Evolutionary conservation across 2,329 filamentous ascomycete species (phyloP).

Genomic region (Lecanicillium sp.): DNA sequence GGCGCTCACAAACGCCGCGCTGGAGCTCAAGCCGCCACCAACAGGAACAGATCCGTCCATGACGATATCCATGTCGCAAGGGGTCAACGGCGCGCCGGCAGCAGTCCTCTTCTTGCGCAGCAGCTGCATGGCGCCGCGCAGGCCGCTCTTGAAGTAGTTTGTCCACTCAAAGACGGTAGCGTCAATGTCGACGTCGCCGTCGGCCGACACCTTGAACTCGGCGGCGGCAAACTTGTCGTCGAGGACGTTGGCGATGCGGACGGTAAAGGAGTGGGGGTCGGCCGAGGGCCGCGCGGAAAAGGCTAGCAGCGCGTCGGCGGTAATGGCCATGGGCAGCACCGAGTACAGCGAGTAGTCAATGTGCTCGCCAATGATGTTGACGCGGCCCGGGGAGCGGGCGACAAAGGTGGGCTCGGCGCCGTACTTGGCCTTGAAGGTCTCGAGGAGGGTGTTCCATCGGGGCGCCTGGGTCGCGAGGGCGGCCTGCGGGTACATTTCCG

Average conservation of each 20-base stretch:
- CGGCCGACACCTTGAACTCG: conserved; percentile 63
- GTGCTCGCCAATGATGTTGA: conserved; percentile 98
- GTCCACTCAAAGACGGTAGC: conserved; percentile 85
- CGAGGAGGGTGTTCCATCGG: conserved; percentile 69
- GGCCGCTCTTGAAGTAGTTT: conserved; percentile 95
- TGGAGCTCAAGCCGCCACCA: conserved; percentile 87
- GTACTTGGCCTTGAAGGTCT: conserved; percentile 64
- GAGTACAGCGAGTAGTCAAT: conserved; percentile 98
- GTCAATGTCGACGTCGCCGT: conserved; percentile 69
- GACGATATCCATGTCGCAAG: conserved; percentile 73
- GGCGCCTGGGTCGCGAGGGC: conserved; percentile 58
- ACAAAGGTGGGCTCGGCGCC: conserved; percentile 70
- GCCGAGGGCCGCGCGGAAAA: conserved; percentile 51
- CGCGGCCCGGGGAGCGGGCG: conserved; percentile 82
- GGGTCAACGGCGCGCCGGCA: conserved; percentile 45
- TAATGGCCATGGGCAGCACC: conserved; percentile 91
- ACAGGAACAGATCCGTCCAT: conserved; percentile 89
- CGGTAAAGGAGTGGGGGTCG: conserved; percentile 47
- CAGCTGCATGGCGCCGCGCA: conserved; percentile 73
- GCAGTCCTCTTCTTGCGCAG: conserved; percentile 57
- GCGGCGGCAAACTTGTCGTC: conserved; percentile 65
- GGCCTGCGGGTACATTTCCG: conserved; percentile 76
- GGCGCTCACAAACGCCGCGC: conserved; percentile 86
- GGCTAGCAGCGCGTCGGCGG: conserved; percentile 82
- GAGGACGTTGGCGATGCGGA: conserved; percentile 76